A percentile compares a stretch with the other conserved stretches of the same genome.
Conservation (phyloP, 2,329 filamentous ascomycete genomes). For the Microcyclosporella mali region DNA sequence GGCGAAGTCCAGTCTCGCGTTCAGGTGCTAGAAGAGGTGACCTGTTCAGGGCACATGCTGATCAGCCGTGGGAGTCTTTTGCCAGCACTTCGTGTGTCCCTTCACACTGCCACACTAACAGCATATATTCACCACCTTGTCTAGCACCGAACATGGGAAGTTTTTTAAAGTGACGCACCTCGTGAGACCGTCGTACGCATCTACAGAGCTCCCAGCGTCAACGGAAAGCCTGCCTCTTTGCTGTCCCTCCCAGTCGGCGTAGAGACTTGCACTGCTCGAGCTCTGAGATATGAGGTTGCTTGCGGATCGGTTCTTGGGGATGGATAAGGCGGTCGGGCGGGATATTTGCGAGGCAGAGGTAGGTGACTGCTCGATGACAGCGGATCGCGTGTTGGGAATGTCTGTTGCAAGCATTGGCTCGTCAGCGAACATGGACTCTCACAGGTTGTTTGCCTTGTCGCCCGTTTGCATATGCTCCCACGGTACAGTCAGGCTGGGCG, state of each 20-base stretch:
- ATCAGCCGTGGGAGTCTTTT: slow-evolving; percentile 10
- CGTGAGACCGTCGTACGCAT: slow-evolving; percentile 61
- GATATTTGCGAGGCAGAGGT: slow-evolving; percentile 4
- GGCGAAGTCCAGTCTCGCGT: slow-evolving; percentile 61
- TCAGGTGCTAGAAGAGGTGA: slow-evolving; percentile 67
- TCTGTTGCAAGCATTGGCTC: slow-evolving; percentile 10
- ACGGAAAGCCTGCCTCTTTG: slow-evolving; percentile 62
- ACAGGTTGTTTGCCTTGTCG: background rate
- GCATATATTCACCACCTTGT: too few species aligned
- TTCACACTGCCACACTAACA: too few species aligned
- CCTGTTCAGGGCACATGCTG: slow-evolving; percentile 42
- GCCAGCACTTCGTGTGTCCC: slow-evolving; percentile 1
- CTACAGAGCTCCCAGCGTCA: slow-evolving; percentile 60
- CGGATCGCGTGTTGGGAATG: slow-evolving; percentile 3
- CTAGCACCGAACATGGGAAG: too few species aligned
- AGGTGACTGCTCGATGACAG: background rate
- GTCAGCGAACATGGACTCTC: slow-evolving; percentile 3
- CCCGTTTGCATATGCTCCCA: background rate
- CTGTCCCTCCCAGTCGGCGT: slow-evolving; percentile 45
- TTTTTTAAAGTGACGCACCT: slow-evolving; percentile 54
- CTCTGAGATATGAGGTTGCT: slow-evolving; percentile 40
- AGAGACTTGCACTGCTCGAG: slow-evolving; percentile 31
- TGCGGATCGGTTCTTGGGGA: slow-evolving; percentile 47
- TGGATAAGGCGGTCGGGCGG: slow-evolving; percentile 22
- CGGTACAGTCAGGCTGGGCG: background rate